These are phyloP conservation scores for Polychaeton citri DNA, from an alignment of 2,329 filamentous ascomycete species.

Conservation along the genomic window DNA sequence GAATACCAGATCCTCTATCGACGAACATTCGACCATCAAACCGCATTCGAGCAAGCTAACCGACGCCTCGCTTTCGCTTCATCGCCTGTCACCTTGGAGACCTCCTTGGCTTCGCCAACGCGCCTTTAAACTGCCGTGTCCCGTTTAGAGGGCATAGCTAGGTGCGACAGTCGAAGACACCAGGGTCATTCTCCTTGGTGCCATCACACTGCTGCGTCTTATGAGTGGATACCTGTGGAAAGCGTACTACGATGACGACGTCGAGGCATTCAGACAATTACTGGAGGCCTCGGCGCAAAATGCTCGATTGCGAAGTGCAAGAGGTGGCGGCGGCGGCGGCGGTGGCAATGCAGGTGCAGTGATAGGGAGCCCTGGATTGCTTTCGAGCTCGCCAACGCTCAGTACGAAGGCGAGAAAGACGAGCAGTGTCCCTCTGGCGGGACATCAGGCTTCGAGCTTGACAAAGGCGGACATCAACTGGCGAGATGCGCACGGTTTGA, in stretches of 20 bases:
- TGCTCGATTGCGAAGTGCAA: constrained; percentile 18
- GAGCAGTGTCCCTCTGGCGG: too few relatives aligned
- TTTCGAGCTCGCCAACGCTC: constrained; percentile 32
- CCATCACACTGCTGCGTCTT: constrained; percentile 32
- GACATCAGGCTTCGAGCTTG: constrained; percentile 20
- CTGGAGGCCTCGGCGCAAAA: constrained; percentile 54
- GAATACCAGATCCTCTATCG: too few relatives aligned
- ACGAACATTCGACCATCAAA: too few relatives aligned
- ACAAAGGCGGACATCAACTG: constrained; percentile 65
- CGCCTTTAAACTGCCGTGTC: constrained; percentile 87
- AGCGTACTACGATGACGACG: constrained; percentile 93
- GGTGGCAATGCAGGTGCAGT: constrained; percentile 21
- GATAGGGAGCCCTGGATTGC: constrained; percentile 31
- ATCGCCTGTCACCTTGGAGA: too few relatives aligned
- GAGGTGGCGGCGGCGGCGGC: constrained; percentile 6
- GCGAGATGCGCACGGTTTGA: constrained; percentile 69
- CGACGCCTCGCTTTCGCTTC: too few relatives aligned
- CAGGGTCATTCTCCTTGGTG: constrained; percentile 25
- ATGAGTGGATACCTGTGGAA: constrained; percentile 98
- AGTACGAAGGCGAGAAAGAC: constrained; percentile 22
- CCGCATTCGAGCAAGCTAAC: too few relatives aligned
- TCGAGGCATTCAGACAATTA: constrained; percentile 83
- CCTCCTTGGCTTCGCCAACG: constrained; percentile 38
- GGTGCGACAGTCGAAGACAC: constrained; percentile 53
- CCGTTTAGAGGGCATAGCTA: constrained; percentile 68